Evolutionary conservation across 1,284 basidiomycete genomes (phyloP).

Genomic region (Meripilus lineatus): DNA sequence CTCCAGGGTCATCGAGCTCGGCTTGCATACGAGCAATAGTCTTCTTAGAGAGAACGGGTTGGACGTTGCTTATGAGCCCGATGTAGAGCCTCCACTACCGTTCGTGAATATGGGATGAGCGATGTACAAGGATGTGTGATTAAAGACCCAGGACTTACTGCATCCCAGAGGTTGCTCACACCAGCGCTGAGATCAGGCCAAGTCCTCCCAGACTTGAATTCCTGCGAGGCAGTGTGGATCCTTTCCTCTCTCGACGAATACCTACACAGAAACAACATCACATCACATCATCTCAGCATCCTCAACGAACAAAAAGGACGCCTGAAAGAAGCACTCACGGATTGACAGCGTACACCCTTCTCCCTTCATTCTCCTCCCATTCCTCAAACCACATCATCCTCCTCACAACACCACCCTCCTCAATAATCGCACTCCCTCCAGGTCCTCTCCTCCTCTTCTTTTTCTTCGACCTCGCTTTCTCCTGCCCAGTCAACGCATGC

Average conservation of each 20-base stretch:
- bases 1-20: conserved; percentile 30
- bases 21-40: conserved; percentile 12
- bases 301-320: conserved; percentile 3
- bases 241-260: conserved; percentile 42
- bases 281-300: too few species aligned
- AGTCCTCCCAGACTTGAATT: conserved; percentile 49
- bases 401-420: conserved; percentile 19
- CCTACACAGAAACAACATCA: conserved; percentile 24
- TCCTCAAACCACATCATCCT: conserved; percentile 55
- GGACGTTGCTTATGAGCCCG: conserved; percentile 36
- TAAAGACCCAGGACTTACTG: conserved; percentile 34
- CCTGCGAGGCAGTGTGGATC: conserved; percentile 46
- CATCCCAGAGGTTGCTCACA: conserved; percentile 54
- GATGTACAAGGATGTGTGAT: neutral
- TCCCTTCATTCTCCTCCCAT: conserved; percentile 54
- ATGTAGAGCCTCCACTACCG: conserved; percentile 48
- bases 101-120: too few species aligned
- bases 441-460: conserved; percentile 33
- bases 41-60: conserved; percentile 24
- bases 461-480: conserved; percentile 38
- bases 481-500: conserved; percentile 41
- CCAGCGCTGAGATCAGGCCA: conserved; percentile 44
- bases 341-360: conserved; percentile 29
- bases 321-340: conserved; percentile 33
- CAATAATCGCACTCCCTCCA: conserved; percentile 17